phyloP scores from a whole-genome alignment of 306 rosid species.

The Spatholobus suberectus region DNA sequence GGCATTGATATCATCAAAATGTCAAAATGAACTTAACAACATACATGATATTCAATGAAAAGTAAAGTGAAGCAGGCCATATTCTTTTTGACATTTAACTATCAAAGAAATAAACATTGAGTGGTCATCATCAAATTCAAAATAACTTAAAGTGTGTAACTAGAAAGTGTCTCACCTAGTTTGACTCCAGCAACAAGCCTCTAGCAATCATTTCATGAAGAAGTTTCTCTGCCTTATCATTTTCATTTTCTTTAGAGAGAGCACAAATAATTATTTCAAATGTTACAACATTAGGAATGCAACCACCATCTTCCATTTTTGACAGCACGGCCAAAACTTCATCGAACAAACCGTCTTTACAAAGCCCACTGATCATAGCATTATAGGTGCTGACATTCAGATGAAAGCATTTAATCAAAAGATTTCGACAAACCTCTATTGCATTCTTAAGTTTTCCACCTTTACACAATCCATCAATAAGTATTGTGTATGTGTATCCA shows the following conservation, averaged over 20 bases:
- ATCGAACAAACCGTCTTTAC: neutral
- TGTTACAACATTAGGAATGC: neutral
- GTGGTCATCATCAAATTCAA: too few relatives aligned
- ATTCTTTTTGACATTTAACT: too few relatives aligned
- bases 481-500: neutral
- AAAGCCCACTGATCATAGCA: constrained; percentile 4
- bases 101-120: too few relatives aligned
- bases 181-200: neutral
- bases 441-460: neutral
- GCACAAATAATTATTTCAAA: neutral
- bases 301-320: neutral
- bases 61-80: too few relatives aligned
- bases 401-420: neutral
- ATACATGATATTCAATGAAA: too few relatives aligned
- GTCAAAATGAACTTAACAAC: too few relatives aligned
- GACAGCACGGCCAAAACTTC: neutral
- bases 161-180: neutral
- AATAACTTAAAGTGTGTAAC: neutral
- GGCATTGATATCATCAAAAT: too few relatives aligned
- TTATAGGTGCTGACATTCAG: neutral
- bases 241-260: neutral
- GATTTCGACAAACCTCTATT: neutral
- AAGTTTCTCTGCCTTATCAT: neutral
- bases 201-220: neutral
- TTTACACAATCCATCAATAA: constrained; percentile 1